Evolutionary conservation across 495 filamentous ascomycete genomes (phyloP), one percentile per base, ranked within the genome.

Genomic region (Aspergillus mulundensis): DNA sequence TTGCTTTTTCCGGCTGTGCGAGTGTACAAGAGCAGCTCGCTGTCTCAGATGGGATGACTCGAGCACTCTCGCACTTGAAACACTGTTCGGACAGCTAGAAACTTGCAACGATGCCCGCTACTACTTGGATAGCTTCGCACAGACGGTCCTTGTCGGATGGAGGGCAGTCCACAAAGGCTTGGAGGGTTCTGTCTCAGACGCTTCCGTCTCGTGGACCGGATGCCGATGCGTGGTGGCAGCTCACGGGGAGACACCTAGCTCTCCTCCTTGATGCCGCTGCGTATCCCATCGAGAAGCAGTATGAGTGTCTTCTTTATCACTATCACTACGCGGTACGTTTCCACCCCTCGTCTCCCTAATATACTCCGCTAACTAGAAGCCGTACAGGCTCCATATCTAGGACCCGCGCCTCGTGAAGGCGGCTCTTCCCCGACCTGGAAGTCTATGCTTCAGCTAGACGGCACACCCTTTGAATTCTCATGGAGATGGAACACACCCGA

Each of bases 211-310:
- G 52, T 36, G 43, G 23, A 16, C 21, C 25, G 44, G 41, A 54
- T 24, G 19, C 32, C 41, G 52, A 54, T 39, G 40, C 41, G 5
- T 54, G 52, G 52, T 54, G 52, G 52, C 41, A 43, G 43, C 42
- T 54, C 3, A 47, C 52, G 10, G 52, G 52, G 5, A 45, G 32
- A 16, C 52, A 54, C 4, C 42, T 54, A 5, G 52, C 52, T 2
- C 15, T 54, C 24, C 52, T 54, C 12, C 28, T 54, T 25, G 40
- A 46, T 15, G 52, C 52, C 8, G 52, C 52, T 18, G 52, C 28
- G 6, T 54, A 54, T 54, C 52, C 52, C 12, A 39, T 46, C 15
- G 52, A 54, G 30, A 54, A 38, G 11, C 52, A 54, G 21, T 54
- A 54, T 18, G 52, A 54, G 15, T 45, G 41, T 18, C 42, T 54